phyloP scores from a whole-genome alignment of 441 rosid genomes.

The Daphne laureola region DNA sequence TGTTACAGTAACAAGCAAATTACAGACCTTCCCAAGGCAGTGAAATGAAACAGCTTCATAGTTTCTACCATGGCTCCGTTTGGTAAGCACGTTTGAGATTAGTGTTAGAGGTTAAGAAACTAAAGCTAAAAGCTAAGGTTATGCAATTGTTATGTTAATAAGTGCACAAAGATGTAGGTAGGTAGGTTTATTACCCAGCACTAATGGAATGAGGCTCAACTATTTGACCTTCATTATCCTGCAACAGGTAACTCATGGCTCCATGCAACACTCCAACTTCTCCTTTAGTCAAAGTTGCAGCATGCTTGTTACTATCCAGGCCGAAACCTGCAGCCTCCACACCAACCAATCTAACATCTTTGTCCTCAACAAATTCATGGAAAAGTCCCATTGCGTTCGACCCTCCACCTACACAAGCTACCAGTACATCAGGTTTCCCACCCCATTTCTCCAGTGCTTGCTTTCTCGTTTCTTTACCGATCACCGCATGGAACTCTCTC shows the following conservation, averaged over 20 bases:
- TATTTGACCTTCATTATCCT: constrained; percentile 91
- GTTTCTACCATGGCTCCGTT: too few species aligned
- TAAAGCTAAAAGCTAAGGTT: too few species aligned
- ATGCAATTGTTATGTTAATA: too few species aligned
- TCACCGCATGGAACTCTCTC: constrained; percentile 83
- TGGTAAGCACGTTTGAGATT: too few species aligned
- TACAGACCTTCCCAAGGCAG: constrained; percentile 1
- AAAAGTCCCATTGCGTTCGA: constrained; percentile 94
- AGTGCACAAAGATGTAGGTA: too few species aligned
- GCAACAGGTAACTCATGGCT: constrained; percentile 90
- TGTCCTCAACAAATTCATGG: constrained; percentile 74
- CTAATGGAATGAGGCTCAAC: constrained; percentile 91
- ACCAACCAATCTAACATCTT: constrained; percentile 73
- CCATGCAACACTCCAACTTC: constrained; percentile 93
- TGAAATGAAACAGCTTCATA: background rate
- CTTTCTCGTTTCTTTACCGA: constrained; percentile 77
- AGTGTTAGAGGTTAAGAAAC: too few species aligned
- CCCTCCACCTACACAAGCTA: constrained; percentile 92
- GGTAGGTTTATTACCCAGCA: constrained; percentile 57
- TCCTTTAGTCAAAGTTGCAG: constrained; percentile 81
- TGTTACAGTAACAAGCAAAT: constrained; percentile 18
- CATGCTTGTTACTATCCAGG: constrained; percentile 87
- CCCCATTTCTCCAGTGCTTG: constrained; percentile 94
- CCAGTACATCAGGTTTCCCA: constrained; percentile 85
- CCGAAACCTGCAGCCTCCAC: constrained; percentile 97